Base-by-base conservation (phyloP, 805 yeast genomes). In the Candida montana region DNA sequence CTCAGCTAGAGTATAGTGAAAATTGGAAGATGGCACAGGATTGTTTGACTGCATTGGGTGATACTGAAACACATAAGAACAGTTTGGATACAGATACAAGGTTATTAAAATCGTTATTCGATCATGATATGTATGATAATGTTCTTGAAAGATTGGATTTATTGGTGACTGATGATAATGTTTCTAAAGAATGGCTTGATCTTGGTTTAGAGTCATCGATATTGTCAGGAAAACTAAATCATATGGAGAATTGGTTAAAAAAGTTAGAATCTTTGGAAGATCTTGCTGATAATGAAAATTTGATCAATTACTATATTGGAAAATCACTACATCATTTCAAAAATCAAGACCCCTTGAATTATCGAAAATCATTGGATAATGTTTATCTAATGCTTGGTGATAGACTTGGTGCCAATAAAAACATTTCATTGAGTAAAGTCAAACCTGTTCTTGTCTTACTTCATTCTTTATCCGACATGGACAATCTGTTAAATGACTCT, bases 1-100 rank as follows among this genome's bases (percentile, higher is more conserved):
- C 80, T 7, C 87, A 87, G 44, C 79, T 91, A 40, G 93, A 88
- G 51, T 89, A 85, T 50, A 81, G 86, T 37, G 88, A 85, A 31
- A 83, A 83, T 52, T 89, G 96, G 95, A 72, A 79, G 31, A 73
- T 87, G 52, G 95, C 96, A 0, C 84, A 87, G 47, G 89, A 86
- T 46, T 87, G 96, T 29, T 81, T 87, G 51, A 81, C 80, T 35
- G 85, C 82, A 0, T 61, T 83, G 34, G 77, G 85, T 3, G 68
- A 67, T 12, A 51, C 55, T 31, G 45, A 61, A 17, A 6, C 42
- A 34, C 40, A 72, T 57, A 52, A 63, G 4, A 56, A 56, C 3
- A 42, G 44, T 11, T 13, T 49, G 20, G 47, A 60, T 35, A 40
- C 58, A 12, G 59, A 71, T n/a, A 71, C 83, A 0, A 79, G 82